Percentiles rank a stretch among this genome's conserved stretches.
Evolutionary conservation across 2,329 filamentous ascomycete genomes (phyloP).

Genomic region (Fusarium mangiferae): DNA sequence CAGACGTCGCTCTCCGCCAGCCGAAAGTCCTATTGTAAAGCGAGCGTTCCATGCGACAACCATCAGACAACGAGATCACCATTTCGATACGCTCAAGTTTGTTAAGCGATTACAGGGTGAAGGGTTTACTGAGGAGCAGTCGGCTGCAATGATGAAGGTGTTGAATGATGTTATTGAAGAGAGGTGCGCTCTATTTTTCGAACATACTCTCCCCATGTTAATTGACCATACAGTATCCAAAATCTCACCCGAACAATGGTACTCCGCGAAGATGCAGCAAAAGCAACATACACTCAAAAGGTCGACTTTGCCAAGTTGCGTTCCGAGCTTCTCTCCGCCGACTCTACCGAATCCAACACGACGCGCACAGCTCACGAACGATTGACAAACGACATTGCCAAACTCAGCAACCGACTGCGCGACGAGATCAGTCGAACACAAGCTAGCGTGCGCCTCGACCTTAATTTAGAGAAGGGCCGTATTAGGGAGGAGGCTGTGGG

Average conservation of each 20-base stretch:
- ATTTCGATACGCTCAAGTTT: constrained; percentile 98
- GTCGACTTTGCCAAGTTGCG: constrained; percentile 98
- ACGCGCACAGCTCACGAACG: constrained; percentile 92
- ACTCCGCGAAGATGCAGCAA: constrained; percentile 89
- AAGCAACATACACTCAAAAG: constrained; percentile 84
- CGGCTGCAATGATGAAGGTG: constrained; percentile 98
- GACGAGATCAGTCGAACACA: constrained; percentile 97
- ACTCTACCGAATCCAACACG: constrained; percentile 89
- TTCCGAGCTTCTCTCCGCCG: constrained; percentile 90
- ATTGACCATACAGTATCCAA: constrained; percentile 73
- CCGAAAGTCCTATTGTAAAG: constrained; percentile 41
- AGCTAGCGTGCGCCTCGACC: constrained; percentile 88
- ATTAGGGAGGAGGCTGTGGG: constrained; percentile 96
- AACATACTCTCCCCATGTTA: neutral
- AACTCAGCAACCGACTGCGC: constrained; percentile 86
- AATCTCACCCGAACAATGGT: constrained; percentile 99
- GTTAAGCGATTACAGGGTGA: constrained; percentile 89
- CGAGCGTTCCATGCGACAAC: constrained; percentile 75
- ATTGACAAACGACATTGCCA: constrained; percentile 92
- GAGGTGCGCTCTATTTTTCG: constrained; percentile 61
- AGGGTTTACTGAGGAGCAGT: constrained; percentile 94
- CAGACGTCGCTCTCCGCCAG: constrained; percentile 12
- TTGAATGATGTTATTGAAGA: constrained; percentile 97
- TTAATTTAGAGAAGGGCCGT: constrained; percentile 96
- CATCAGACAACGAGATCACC: constrained; percentile 77